Evolutionary conservation across 192 early-diverging fungal genomes (phyloP).

Genomic region (Kappamyces sp.): DNA sequence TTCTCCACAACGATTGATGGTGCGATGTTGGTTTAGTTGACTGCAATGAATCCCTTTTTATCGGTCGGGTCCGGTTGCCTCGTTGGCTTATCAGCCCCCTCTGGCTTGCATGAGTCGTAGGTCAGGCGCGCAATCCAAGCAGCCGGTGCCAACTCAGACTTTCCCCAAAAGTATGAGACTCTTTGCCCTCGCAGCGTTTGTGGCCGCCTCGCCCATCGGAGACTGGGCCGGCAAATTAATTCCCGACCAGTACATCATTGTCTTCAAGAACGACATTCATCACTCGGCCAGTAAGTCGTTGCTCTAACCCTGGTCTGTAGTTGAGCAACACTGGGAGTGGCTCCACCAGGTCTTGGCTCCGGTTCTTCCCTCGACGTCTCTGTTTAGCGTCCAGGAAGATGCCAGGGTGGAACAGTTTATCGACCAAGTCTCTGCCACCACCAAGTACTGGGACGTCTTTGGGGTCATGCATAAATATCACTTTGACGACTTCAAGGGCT

Average conservation of each 20-base stretch:
- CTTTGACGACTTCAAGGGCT: conserved; percentile 38
- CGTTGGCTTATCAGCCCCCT: no score
- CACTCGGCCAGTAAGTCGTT: conserved; percentile 12
- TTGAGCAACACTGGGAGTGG: conserved; percentile 11
- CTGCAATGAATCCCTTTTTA: no score
- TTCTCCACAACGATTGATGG: no score
- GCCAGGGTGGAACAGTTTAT: not conserved
- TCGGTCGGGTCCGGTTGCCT: no score
- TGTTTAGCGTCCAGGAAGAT: conserved; percentile 10
- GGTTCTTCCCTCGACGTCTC: not conserved
- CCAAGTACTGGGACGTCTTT: conserved; percentile 13
- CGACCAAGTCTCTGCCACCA: not conserved
- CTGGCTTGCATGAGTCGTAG: no score
- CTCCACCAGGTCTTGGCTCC: not conserved
- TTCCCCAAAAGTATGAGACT: not conserved
- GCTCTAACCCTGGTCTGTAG: not conserved
- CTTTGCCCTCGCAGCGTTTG: not conserved
- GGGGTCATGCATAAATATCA: conserved; percentile 25
- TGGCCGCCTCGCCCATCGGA: conserved; percentile 17
- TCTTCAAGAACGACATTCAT: conserved; percentile 24
- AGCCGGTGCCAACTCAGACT: no score
- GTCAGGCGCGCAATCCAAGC: no score
- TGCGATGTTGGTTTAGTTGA: no score
- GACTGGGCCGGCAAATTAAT: conserved; percentile 20
- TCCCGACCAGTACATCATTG: conserved; percentile 36